phyloP scores from a whole-genome alignment of 129 eudicot species.

The Calendula officinalis region DNA sequence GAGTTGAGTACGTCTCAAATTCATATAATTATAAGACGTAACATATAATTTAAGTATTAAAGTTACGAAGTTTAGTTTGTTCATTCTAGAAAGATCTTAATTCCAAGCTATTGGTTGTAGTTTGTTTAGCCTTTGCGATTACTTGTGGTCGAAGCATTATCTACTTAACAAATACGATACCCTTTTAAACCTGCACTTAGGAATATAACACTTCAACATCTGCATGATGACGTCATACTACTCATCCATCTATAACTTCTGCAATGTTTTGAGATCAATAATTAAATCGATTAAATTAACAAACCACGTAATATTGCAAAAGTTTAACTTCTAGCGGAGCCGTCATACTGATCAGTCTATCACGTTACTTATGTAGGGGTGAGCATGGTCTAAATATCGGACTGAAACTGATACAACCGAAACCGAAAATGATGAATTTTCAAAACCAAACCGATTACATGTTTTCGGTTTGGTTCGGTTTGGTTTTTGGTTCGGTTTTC shows the following conservation, averaged over 20 bases:
- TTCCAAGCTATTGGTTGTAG: no score
- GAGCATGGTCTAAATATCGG: no score
- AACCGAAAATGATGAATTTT: no score
- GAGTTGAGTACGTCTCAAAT: neutral
- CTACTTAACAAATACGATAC: slow-evolving; percentile 34
- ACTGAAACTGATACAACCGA: no score
- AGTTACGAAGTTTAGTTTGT: neutral
- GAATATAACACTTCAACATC: neutral
- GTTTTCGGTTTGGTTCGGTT: no score
- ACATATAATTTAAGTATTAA: neutral
- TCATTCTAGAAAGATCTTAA: no score
- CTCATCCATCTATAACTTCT: slow-evolving; percentile 5
- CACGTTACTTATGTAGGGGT: neutral
- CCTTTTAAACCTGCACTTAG: slow-evolving; percentile 10
- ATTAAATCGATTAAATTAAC: neutral
- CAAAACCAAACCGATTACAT: no score
- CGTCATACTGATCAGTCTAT: no score
- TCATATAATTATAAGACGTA: neutral
- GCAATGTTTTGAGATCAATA: slow-evolving; percentile 9
- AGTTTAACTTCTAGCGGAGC: slow-evolving; percentile 8
- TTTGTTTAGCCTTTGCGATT: slow-evolving; percentile 11
- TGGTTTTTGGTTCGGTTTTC: no score
- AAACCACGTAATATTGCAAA: neutral
- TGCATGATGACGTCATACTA: neutral
- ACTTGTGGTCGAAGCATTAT: slow-evolving; percentile 17